phyloP scores from a whole-genome alignment of 2,329 filamentous ascomycete genomes.

The Simplicillium sp. region DNA sequence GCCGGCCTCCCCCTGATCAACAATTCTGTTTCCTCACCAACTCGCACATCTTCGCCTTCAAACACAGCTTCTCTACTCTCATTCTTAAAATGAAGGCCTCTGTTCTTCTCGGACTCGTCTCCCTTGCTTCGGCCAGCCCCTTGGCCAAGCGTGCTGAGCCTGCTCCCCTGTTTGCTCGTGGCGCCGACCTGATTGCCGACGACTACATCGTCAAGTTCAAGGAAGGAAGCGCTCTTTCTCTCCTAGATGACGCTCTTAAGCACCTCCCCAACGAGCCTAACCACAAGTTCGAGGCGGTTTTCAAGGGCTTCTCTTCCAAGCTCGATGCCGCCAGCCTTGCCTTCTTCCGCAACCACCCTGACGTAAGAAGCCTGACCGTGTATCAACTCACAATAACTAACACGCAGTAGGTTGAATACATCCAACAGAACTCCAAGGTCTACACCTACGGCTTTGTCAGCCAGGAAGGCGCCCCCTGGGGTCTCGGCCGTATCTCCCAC shows the following conservation, averaged over 20 bases:
- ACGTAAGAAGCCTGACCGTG: neutral
- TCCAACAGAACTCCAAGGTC: constrained; percentile 23
- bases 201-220: constrained; percentile 14
- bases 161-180: constrained; percentile 9
- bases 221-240: constrained; percentile 7
- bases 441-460: constrained; percentile 12
- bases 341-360: constrained; percentile 5
- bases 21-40: too few relatives aligned
- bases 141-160: constrained; percentile 7
- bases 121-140: constrained; percentile 3
- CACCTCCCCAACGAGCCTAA: constrained; percentile 8
- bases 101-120: constrained; percentile 2
- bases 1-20: too few relatives aligned
- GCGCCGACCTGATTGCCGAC: constrained; percentile 7
- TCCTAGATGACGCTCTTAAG: constrained; percentile 6
- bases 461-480: constrained; percentile 24
- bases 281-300: constrained; percentile 11
- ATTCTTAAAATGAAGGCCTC: constrained; percentile 2
- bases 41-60: neutral
- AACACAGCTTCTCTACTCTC: neutral
- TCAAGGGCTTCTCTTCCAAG: constrained; percentile 10
- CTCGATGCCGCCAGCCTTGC: constrained; percentile 1
- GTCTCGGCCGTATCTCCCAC: constrained; percentile 22
- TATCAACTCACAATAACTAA: neutral
- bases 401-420: constrained; percentile 16